These are phyloP conservation scores for Ballota nigra DNA, from an alignment of 257 asterid species.

Conservation along the genomic window DNA sequence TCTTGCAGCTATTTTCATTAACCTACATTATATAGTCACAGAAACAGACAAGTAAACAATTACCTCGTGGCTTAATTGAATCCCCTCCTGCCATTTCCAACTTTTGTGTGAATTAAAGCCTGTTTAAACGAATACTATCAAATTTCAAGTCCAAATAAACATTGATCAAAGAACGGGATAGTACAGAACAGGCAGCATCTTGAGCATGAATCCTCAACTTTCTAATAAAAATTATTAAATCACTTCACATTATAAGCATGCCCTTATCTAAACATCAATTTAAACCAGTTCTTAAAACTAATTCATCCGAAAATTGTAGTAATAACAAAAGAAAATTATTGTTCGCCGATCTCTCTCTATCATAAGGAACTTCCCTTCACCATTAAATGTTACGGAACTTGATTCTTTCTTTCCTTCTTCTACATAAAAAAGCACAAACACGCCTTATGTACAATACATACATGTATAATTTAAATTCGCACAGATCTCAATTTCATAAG, in stretches of 20 bases:
- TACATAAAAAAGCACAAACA: neutral
- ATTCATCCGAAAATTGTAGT: neutral
- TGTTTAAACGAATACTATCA: slow-evolving; percentile 22
- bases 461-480: neutral
- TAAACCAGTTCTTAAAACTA: neutral
- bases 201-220: slow-evolving; percentile 30
- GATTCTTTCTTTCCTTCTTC: neutral
- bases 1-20: neutral
- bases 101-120: slow-evolving; percentile 29
- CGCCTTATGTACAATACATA: neutral
- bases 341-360: neutral
- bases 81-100: slow-evolving; percentile 45
- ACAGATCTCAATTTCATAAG: slow-evolving; percentile 24
- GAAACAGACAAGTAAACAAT: neutral
- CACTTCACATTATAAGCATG: slow-evolving; percentile 26
- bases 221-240: slow-evolving; percentile 10
- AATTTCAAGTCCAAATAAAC: neutral
- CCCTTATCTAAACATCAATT: neutral
- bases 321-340: neutral
- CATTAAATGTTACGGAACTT: neutral
- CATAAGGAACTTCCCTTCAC: neutral
- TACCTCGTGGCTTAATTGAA: slow-evolving; percentile 60
- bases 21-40: neutral
- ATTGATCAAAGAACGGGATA: slow-evolving; percentile 18
- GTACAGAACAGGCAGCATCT: slow-evolving; percentile 3